A percentile compares a stretch with the other conserved stretches of the same genome.
Evolutionary conservation across 768 basidiomycete species (phyloP).

Genomic region (Pulveroboletus sp.): DNA sequence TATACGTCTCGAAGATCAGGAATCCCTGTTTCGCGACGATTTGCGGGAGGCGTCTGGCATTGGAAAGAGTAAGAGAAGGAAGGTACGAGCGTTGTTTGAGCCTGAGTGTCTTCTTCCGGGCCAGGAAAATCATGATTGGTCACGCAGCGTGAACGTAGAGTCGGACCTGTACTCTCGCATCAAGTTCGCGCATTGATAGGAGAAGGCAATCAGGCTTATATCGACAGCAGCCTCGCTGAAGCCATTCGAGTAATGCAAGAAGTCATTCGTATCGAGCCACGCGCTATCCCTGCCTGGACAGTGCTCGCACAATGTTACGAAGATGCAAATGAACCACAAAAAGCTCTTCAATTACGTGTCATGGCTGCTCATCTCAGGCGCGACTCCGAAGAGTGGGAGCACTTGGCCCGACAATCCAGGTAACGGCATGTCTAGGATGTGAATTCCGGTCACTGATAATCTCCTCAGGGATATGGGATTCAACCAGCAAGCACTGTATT

Average conservation of each 20-base stretch:
- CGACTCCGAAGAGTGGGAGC: slow-evolving; percentile 86
- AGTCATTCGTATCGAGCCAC: slow-evolving; percentile 91
- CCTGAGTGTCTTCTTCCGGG: background rate
- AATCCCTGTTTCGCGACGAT: slow-evolving; percentile 71
- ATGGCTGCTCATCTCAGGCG: slow-evolving; percentile 88
- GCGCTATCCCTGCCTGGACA: slow-evolving; percentile 80
- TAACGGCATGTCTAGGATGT: slow-evolving; percentile 37
- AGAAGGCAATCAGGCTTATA: slow-evolving; percentile 84
- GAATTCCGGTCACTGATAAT: slow-evolving; percentile 67
- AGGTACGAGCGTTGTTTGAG: slow-evolving; percentile 32
- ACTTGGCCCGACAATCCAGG: slow-evolving; percentile 74
- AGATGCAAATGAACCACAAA: slow-evolving; percentile 64
- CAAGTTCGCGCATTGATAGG: slow-evolving; percentile 77
- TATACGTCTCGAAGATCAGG: slow-evolving; percentile 62
- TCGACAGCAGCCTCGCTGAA: slow-evolving; percentile 61
- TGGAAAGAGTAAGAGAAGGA: slow-evolving; percentile 48
- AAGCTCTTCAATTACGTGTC: slow-evolving; percentile 78
- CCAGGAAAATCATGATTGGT: background rate
- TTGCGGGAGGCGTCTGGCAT: slow-evolving; percentile 73
- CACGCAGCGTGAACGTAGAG: slow-evolving; percentile 39
- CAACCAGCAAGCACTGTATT: slow-evolving; percentile 87
- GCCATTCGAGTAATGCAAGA: slow-evolving; percentile 84
- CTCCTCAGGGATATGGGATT: slow-evolving; percentile 60
- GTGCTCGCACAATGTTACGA: slow-evolving; percentile 84
- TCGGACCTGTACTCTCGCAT: slow-evolving; percentile 61